Conservation (phyloP, 257 asterid genomes). For the Ballota nigra region DNA sequence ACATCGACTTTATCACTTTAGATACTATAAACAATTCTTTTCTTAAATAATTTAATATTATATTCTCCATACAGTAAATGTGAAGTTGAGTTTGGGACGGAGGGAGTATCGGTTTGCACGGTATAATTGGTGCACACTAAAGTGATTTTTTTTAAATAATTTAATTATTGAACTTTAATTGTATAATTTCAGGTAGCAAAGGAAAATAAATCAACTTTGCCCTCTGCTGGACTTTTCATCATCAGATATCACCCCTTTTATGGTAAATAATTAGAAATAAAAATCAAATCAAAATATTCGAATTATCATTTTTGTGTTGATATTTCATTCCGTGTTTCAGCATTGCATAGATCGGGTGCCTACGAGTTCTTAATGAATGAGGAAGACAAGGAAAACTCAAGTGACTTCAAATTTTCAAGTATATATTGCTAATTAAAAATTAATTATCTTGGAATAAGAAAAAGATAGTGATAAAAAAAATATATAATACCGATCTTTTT, state of each 20-base stretch:
- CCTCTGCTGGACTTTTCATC: constrained; percentile 78
- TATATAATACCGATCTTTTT: no score
- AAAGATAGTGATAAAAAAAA: not conserved
- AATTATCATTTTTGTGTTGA: no score
- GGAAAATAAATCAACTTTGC: constrained; percentile 64
- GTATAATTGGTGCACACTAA: no score
- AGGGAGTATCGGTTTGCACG: no score
- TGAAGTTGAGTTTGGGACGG: no score
- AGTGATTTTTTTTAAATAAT: no score
- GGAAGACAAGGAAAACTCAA: constrained; percentile 65
- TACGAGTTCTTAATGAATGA: constrained; percentile 69
- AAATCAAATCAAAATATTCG: no score
- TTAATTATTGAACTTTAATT: not conserved
- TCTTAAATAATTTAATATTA: no score
- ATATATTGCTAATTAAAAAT: not conserved
- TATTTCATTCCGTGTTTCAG: constrained; percentile 34
- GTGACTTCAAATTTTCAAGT: constrained; percentile 76
- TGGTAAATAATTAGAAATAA: constrained; percentile 49
- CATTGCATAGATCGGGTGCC: constrained; percentile 65
- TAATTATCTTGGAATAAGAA: not conserved
- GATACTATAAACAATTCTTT: no score
- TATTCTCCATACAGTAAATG: no score
- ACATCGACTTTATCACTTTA: no score
- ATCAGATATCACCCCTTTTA: constrained; percentile 84
- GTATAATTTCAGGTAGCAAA: constrained; percentile 61